Evolutionary conservation across 345 rosid species (phyloP).

Genomic region (Salix purpurea): DNA sequence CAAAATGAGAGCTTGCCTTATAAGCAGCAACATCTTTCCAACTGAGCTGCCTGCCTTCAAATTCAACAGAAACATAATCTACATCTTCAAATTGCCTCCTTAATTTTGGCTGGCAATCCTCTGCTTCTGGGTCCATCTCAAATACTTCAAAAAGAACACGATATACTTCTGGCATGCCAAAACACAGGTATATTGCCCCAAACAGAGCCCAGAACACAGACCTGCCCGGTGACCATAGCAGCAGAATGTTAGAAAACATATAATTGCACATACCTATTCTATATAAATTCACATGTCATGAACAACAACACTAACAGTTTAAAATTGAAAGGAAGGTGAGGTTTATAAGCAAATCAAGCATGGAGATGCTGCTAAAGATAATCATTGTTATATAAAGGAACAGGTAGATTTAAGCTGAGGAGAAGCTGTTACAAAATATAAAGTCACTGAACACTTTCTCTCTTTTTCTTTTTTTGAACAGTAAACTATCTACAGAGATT

Average conservation of each 20-base stretch:
- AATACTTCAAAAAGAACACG: conserved; percentile 91
- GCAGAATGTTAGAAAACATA: neutral
- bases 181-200: conserved; percentile 91
- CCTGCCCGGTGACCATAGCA: conserved; percentile 33
- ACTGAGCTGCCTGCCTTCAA: conserved; percentile 68
- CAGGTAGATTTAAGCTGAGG: no score
- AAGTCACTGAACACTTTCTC: no score
- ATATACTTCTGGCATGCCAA: conserved; percentile 95
- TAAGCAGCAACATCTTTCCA: conserved; percentile 94
- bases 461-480: no score
- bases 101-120: conserved; percentile 81
- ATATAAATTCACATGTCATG: neutral
- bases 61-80: conserved; percentile 89
- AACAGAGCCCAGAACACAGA: conserved; percentile 92
- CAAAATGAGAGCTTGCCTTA: conserved; percentile 44
- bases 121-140: conserved; percentile 95
- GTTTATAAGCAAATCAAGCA: neutral
- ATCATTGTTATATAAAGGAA: neutral
- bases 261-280: neutral
- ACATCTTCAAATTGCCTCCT: conserved; percentile 96
- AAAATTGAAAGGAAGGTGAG: neutral
- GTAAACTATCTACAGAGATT: no score
- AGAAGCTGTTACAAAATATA: neutral
- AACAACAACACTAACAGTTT: neutral
- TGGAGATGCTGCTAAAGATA: neutral